A percentile compares a stretch with the other conserved stretches of the same genome.
phyloP scores from a whole-genome alignment of 2,329 filamentous ascomycete genomes.

The Venturiaceae sp. region DNA sequence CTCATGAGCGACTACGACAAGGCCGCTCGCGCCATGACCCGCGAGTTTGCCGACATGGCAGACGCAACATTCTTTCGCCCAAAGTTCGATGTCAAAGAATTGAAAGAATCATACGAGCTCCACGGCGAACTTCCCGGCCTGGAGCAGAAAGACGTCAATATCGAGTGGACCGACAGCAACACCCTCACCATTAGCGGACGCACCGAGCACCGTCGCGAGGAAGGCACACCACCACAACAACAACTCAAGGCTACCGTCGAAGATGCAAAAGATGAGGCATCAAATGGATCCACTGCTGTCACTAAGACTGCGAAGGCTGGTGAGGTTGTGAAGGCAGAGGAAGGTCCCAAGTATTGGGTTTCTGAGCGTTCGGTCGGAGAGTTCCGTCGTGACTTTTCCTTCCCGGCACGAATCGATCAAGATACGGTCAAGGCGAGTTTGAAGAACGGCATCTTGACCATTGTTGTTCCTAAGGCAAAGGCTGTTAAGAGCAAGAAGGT shows the following conservation, averaged over 20 bases:
- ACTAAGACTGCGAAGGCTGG: conserved; percentile 22
- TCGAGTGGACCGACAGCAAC: conserved; percentile 70
- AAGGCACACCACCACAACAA: background rate
- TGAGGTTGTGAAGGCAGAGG: conserved; percentile 23
- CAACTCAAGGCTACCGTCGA: conserved; percentile 50
- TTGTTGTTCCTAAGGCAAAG: conserved; percentile 47
- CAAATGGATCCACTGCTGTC: conserved; percentile 16
- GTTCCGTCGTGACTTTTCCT: conserved; percentile 50
- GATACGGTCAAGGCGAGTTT: conserved; percentile 49
- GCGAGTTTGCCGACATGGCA: conserved; percentile 44
- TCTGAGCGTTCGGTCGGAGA: conserved; percentile 49
- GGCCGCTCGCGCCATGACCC: conserved; percentile 20
- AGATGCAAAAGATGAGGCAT: conserved; percentile 20
- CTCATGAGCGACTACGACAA: conserved; percentile 38
- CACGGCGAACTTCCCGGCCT: conserved; percentile 73
- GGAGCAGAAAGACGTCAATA: conserved; percentile 60
- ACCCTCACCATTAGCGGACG: conserved; percentile 63
- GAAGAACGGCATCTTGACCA: conserved; percentile 50
- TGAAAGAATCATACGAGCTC: conserved; percentile 58
- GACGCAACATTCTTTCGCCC: conserved; percentile 47
- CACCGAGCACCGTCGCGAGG: conserved; percentile 53
- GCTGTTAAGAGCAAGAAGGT: conserved; percentile 41
- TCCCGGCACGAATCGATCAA: conserved; percentile 48
- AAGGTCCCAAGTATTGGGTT: conserved; percentile 56
- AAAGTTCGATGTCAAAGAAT: conserved; percentile 71